Evolutionary conservation across 2,329 filamentous ascomycete species (phyloP).

Genomic region (Venturia carpophila): DNA sequence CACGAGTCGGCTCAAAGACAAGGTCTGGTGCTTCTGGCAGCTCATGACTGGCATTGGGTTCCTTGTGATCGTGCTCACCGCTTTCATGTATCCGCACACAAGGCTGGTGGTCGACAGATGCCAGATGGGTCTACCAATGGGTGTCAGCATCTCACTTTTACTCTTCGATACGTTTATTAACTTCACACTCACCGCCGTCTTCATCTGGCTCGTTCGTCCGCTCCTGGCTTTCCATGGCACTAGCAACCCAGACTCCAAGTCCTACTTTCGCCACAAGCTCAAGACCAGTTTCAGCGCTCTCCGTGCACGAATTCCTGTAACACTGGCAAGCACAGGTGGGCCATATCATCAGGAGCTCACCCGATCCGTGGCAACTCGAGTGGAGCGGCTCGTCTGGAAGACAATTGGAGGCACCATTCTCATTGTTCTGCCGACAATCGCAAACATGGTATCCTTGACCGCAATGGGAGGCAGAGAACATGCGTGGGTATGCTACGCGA

Average conservation of each 20-base stretch:
- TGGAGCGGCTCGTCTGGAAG: conserved; percentile 27
- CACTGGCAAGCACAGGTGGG: background rate
- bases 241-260: conserved; percentile 6
- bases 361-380: background rate
- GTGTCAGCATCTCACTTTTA: conserved; percentile 31
- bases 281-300: conserved; percentile 16
- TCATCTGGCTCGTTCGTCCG: conserved; percentile 32
- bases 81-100: conserved; percentile 28
- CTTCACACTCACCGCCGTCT: conserved; percentile 32
- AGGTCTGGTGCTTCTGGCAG: conserved; percentile 34
- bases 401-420: conserved; percentile 29
- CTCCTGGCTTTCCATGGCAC: conserved; percentile 23
- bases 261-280: conserved; percentile 18
- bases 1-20: conserved; percentile 27
- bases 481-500: conserved; percentile 35
- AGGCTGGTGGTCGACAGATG: conserved; percentile 31
- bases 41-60: conserved; percentile 28
- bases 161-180: conserved; percentile 35
- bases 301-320: conserved; percentile 18
- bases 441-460: conserved; percentile 31
- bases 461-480: conserved; percentile 29
- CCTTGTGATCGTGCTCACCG: conserved; percentile 25
- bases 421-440: conserved; percentile 34
- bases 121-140: conserved; percentile 33
- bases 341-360: conserved; percentile 6